Evolutionary conservation across 768 basidiomycete species (phyloP).

Genomic region (Phylloporus sp.): DNA sequence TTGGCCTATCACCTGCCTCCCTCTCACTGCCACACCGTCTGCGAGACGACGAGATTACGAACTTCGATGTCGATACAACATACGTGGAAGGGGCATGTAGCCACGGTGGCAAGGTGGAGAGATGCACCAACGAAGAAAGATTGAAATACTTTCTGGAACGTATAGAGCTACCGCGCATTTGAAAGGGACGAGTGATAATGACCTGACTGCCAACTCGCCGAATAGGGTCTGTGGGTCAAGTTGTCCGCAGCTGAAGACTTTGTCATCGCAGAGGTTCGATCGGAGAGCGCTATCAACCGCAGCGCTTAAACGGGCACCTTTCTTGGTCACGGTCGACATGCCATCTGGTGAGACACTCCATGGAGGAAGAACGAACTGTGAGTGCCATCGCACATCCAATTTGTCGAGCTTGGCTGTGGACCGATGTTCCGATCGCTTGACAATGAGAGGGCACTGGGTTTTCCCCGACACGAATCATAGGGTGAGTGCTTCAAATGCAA

Average conservation of each 20-base stretch:
- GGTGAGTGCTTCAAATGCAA: conserved; percentile 78
- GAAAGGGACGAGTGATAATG: too few relatives aligned
- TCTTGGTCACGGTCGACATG: conserved; percentile 5
- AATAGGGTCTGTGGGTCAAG: conserved; percentile 70
- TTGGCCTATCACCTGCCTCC: too few relatives aligned
- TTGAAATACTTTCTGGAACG: too few relatives aligned
- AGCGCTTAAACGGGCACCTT: conserved; percentile 56
- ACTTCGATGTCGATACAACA: too few relatives aligned
- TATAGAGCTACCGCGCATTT: too few relatives aligned
- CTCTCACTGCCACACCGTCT: too few relatives aligned
- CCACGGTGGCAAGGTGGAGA: too few relatives aligned
- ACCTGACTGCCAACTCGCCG: too few relatives aligned
- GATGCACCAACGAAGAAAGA: too few relatives aligned
- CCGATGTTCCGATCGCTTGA: conserved; percentile 44
- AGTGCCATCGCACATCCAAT: conserved; percentile 88
- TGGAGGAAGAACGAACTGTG: conserved; percentile 65
- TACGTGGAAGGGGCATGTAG: too few relatives aligned
- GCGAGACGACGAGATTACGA: too few relatives aligned
- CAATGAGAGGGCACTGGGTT: conserved; percentile 71
- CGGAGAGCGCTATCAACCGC: conserved; percentile 78
- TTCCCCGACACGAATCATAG: conserved; percentile 87
- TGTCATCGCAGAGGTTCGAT: conserved; percentile 63
- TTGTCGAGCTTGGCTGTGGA: conserved; percentile 88
- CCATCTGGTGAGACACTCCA: conserved; percentile 1
- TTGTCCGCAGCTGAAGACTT: conserved; percentile 61